Conservation (phyloP, 495 filamentous ascomycete species). For the Daldinia vernicosa region DNA sequence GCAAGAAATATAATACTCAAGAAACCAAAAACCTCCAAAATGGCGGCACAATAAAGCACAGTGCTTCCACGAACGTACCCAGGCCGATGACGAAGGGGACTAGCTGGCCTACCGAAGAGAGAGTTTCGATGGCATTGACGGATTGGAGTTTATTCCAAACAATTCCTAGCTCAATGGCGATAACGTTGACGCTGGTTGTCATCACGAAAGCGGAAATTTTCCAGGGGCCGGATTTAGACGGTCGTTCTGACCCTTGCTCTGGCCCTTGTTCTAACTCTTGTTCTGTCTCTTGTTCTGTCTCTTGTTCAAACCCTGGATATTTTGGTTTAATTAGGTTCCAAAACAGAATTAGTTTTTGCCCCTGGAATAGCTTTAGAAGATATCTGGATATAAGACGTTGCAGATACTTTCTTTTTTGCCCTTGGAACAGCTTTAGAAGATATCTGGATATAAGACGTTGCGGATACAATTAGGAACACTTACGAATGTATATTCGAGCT, state of each 20-base stretch:
- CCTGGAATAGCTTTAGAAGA: not conserved
- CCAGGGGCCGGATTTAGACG: not conserved
- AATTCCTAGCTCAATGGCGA: not conserved
- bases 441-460: not conserved
- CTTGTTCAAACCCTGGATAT: no score
- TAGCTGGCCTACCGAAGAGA: not conserved
- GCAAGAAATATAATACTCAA: not conserved
- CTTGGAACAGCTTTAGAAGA: not conserved
- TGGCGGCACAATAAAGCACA: no score
- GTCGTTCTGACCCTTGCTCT: not conserved
- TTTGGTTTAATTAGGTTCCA: not conserved
- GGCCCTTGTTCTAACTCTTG: not conserved
- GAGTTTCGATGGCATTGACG: not conserved
- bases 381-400: not conserved
- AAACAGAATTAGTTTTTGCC: not conserved
- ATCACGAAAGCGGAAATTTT: not conserved
- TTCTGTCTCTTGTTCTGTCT: no score
- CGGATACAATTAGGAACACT: not conserved
- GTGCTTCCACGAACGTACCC: not conserved
- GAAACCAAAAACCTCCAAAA: no score
- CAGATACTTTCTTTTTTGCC: not conserved
- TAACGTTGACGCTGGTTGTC: not conserved
- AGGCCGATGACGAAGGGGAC: not conserved
- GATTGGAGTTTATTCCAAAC: not conserved
- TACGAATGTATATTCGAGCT: not conserved